Percentiles rank a stretch among this genome's conserved stretches.
Evolutionary conservation across 1,284 basidiomycete genomes (phyloP).

Genomic region (Sphaerobolus stellatus): DNA sequence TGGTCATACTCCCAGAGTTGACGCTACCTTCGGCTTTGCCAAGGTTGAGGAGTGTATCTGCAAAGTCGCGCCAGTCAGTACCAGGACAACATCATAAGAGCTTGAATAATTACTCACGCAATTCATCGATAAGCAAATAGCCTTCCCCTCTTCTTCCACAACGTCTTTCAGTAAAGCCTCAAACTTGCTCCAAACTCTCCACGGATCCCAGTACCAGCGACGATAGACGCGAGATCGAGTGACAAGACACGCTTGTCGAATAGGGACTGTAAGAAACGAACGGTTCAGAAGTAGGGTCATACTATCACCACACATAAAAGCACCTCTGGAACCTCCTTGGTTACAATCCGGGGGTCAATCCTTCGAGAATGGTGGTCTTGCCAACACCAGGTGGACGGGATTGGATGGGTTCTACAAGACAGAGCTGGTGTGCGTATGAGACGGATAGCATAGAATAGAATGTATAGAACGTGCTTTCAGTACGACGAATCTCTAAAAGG

Average conservation of each 20-base stretch:
- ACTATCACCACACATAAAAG: conserved; percentile 23
- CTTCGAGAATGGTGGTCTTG: conserved; percentile 92
- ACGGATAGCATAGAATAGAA: conserved; percentile 37
- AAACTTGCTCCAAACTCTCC: conserved; percentile 91
- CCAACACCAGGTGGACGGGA: conserved; percentile 87
- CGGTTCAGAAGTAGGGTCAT: too few species aligned
- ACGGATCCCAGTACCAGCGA: conserved; percentile 85
- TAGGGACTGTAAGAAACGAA: too few species aligned
- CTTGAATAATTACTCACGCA: conserved; percentile 59
- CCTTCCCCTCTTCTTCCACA: conserved; percentile 70
- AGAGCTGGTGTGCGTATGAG: conserved; percentile 69
- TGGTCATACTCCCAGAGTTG: conserved; percentile 90
- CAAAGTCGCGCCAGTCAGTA: conserved; percentile 10
- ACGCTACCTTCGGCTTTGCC: conserved; percentile 91
- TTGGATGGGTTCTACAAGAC: conserved; percentile 78
- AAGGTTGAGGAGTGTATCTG: conserved; percentile 78
- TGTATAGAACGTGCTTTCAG: conserved; percentile 63
- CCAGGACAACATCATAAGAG: not conserved
- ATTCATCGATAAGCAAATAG: conserved; percentile 91
- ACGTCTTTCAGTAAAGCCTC: conserved; percentile 85
- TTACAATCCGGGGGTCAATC: conserved; percentile 86
- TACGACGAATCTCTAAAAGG: conserved; percentile 76
- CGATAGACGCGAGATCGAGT: conserved; percentile 76
- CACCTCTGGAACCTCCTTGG: conserved; percentile 90
- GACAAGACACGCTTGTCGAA: conserved; percentile 81